Percentiles rank a stretch among this genome's conserved stretches.
phyloP scores from a whole-genome alignment of 148 eudicot genomes.

The Nepenthes gracilis region DNA sequence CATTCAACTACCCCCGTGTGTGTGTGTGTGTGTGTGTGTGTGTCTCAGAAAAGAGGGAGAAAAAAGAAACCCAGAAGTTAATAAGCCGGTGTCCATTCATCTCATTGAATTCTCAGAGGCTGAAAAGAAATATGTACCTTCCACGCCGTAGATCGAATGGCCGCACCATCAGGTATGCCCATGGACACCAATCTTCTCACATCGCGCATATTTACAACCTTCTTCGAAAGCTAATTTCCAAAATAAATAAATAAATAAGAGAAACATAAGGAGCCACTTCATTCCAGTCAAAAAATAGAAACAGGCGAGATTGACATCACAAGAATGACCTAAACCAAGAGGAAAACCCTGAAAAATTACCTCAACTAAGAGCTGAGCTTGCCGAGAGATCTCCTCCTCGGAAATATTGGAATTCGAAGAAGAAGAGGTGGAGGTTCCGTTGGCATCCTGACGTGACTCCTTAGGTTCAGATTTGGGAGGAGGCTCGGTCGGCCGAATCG shows the following conservation, averaged over 20 bases:
- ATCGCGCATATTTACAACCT: slow-evolving; percentile 74
- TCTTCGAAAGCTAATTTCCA: slow-evolving; percentile 58
- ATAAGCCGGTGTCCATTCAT: too few species aligned
- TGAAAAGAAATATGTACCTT: slow-evolving; percentile 32
- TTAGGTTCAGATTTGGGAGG: slow-evolving; percentile 1
- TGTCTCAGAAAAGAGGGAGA: too few species aligned
- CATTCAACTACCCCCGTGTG: too few species aligned
- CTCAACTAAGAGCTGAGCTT: slow-evolving; percentile 81
- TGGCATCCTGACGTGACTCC: slow-evolving; percentile 14
- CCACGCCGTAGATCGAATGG: slow-evolving; percentile 77
- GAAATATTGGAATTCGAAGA: slow-evolving; percentile 8
- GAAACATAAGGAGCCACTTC: background rate
- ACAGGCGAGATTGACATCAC: background rate
- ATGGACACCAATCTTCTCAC: slow-evolving; percentile 72
- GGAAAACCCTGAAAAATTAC: slow-evolving; percentile 10
- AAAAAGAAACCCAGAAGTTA: too few species aligned
- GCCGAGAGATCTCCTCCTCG: slow-evolving; percentile 57
- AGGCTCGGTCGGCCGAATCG: slow-evolving; percentile 20
- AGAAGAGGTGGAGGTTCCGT: slow-evolving; percentile 20
- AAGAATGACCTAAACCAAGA: slow-evolving; percentile 1
- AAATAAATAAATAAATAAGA: background rate
- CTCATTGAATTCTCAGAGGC: too few species aligned
- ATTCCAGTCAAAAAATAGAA: background rate
- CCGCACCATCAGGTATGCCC: slow-evolving; percentile 86
- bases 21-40: too few species aligned